Base-by-base conservation (phyloP, 2,329 filamentous ascomycete species). In the Hymenoscyphus occultus region DNA sequence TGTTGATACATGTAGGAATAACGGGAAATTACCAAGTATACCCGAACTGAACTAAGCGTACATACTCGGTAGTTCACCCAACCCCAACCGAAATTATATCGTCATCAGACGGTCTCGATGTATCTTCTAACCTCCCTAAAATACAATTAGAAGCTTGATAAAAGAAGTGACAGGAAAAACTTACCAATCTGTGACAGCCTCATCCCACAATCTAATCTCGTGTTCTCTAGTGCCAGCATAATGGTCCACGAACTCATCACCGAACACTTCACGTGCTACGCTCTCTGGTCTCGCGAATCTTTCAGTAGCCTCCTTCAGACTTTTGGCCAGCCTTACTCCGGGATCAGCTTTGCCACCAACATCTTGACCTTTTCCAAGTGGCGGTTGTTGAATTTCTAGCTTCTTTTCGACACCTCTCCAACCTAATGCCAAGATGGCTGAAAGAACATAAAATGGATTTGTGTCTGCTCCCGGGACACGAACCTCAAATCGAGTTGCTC, bases 171-270 rank as follows among this genome's bases (percentile, higher is more conserved):
- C 35, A 63, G 64, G 42, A 56, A 45, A 62, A 63, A 87, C 90
- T 77, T 83, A 94, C 93, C 94, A 98, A 77, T 98, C 95, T 22
- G 95, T 98, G 5, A 98, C 94, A 1, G 93, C 93, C 77, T 98
- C 94, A 73, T 98, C 93, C 90, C 91, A 99, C 22, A 97, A 79
- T 67, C 91, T 82, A 65, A 95, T 84, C 79, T 99, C 95, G 78
- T 99, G 93, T 77, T 96, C 90, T 69, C 95, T 85, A 19, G 94
- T 97, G 16, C 95, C 95, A 13, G 89, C 92, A 80, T 89, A 99
- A 77, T 98, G 95, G 16, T 98, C 93, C 2, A 99, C 95, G 78
- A 99, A 99, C 9, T 90, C 91, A 76, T 98, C 90, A 0, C 95
- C 95, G 77, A 99, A 91, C 0, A 97, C 91, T 76, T 98, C 91